phyloP scores from a whole-genome alignment of 1,284 basidiomycete genomes.

The Leccinum fuscescens region DNA sequence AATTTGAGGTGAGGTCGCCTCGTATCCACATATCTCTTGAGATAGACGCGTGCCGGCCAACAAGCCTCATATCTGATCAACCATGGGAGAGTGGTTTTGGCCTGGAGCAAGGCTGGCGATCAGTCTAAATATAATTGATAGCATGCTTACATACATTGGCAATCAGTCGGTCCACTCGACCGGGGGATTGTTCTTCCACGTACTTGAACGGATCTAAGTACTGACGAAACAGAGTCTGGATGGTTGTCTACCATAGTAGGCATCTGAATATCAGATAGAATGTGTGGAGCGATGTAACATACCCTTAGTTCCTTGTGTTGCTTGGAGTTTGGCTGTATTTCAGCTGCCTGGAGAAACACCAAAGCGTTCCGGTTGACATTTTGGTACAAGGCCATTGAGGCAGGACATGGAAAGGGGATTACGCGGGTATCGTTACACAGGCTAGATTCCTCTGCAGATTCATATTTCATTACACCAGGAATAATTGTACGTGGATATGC shows the following conservation, averaged over 20 bases:
- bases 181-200: constrained; percentile 17
- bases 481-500: background rate
- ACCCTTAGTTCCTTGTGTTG: constrained; percentile 17
- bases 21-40: constrained; percentile 21
- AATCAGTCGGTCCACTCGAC: constrained; percentile 12
- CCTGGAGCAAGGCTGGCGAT: constrained; percentile 8
- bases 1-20: constrained; percentile 8
- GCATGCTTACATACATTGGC: constrained; percentile 1
- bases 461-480: background rate
- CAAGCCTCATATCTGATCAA: constrained; percentile 16
- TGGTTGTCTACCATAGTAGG: constrained; percentile 6
- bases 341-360: constrained; percentile 7
- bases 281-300: background rate
- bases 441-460: constrained; percentile 2
- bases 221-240: constrained; percentile 6
- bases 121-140: background rate
- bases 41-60: constrained; percentile 23
- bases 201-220: constrained; percentile 15
- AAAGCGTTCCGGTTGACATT: background rate
- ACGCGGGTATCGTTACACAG: background rate
- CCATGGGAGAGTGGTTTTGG: constrained; percentile 16
- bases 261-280: background rate
- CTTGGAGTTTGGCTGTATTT: constrained; percentile 6
- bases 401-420: constrained; percentile 11
- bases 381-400: background rate